Evolutionary conservation across 2,329 filamentous ascomycete genomes (phyloP).

Genomic region (Neocucurbitaria cava): DNA sequence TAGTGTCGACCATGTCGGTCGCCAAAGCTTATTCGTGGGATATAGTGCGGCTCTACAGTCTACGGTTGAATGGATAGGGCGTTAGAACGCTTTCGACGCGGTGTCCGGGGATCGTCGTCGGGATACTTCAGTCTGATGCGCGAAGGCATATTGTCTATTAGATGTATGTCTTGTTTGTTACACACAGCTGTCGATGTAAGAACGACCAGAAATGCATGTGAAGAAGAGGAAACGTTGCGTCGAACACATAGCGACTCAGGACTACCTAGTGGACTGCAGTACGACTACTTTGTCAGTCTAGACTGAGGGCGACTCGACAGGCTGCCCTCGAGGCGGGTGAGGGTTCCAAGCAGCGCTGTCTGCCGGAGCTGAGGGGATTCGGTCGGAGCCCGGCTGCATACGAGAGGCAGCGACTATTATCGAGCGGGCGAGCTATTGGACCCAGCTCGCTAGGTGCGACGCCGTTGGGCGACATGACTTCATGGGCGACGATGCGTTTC

Average conservation of each 20-base stretch:
- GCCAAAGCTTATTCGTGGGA: slow-evolving; percentile 10
- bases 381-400: neutral
- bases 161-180: neutral
- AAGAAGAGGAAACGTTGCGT: neutral
- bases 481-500: slow-evolving; percentile 23
- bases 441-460: slow-evolving; percentile 9
- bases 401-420: neutral
- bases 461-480: slow-evolving; percentile 16
- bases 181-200: neutral
- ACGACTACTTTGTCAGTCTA: neutral
- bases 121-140: neutral
- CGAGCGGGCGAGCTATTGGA: slow-evolving; percentile 4
- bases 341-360: too few species aligned
- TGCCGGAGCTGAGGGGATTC: too few species aligned
- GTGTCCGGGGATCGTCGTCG: slow-evolving; percentile 1
- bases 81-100: neutral
- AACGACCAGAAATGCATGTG: neutral
- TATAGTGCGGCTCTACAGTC: slow-evolving; percentile 3
- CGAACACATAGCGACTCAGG: neutral
- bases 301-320: neutral
- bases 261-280: neutral
- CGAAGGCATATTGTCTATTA: neutral
- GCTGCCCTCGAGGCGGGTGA: neutral
- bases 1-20: neutral
- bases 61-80: slow-evolving; percentile 18